Evolutionary conservation across 139 green algal genomes (phyloP), one percentile per base, ranked within the genome.

Genomic region (Penium margaritaceum): DNA sequence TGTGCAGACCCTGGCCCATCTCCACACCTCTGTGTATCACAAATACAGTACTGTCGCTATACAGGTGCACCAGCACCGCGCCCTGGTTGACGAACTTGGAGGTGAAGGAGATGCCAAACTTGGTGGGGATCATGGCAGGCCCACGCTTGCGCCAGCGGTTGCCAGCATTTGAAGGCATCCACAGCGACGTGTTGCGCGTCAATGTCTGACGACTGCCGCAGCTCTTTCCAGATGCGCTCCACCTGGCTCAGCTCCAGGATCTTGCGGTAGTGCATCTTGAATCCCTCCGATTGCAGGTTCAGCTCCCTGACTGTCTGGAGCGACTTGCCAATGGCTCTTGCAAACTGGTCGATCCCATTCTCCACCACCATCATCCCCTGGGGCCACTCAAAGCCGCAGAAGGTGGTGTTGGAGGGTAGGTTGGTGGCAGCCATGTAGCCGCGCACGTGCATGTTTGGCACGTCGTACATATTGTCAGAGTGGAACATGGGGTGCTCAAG

Each of bases 1-100:
- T 97, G 88, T 96, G 92, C 75, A 97, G 86, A 3, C 92, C 92
- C 85, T 97, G 92, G 0, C 92, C 92, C 92, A 97, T 97, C 87
- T 97, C 92, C 68, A 96, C 91, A 14, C 92, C 92, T 2, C 92
- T 90, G 67, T 97, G 92, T 0, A 89, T 93, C 6, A 97, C 90
- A 70, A 96, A 80, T 38, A 93, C 90, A 0, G 87, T 93, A 63
- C 92, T 92, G 58, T 97, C 92, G 12, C 87, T 87, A 78, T 95
- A 96, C 32, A 95, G 67, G 80, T 97, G 91, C 75, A 97, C 91
- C 74, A 97, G 83, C 29, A 92, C 88, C 0, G 89, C 92, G 3
- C 84, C 91, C 78, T 92, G 88, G 80, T 95, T 95, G 43, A 93
- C 72, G 54, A 91, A 90, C 67, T 89, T 83, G 66, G 72, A 55